Base-by-base conservation (phyloP, 768 basidiomycete species). In the Cystobasidium ongulense region DNA sequence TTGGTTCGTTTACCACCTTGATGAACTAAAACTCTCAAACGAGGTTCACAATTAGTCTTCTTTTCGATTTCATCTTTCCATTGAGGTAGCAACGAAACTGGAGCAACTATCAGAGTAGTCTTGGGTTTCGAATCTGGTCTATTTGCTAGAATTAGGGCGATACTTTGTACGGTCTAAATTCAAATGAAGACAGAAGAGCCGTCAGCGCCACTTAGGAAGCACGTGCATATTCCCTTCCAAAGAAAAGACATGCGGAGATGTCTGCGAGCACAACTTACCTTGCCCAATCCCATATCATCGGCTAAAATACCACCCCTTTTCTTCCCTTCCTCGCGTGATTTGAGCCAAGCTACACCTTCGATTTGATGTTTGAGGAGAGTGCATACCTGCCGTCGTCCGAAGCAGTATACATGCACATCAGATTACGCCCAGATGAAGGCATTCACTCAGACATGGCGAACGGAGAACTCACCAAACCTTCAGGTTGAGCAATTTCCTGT, bases 1-100 rank as follows among this genome's bases (percentile, higher is more conserved):
- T 86, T 87, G 1, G 90, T 86, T 29, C 95, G 85, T 35, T 78
- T 83, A 5, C 88, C 79, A 0, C 95, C 96, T 59, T 97, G 92
- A 80, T 98, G 93, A 65, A 90, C 87, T 17, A 88, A 81, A 1
- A 95, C 91, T 0, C 83, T 85, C 5, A 95, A 82, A 1, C 84
- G 84, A 1, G 84, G 83, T 0, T 87, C 87, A 83, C 89, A 87
- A 17, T 78, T 68, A 76, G 79, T 75, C 79, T 82, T 76, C 77
- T 88, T 90, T 65, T 85, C 80, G 57, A 92, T 87, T 80, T 99
- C 95, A 8, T 86, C 84, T 11, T 88, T 88, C 95, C 95, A 99
- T 81, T 99, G 96, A 15, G 86, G 85, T 67, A 96, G 87, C 15
- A 99, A 86, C 17, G 90, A 86, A 15, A 96, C 85, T 1, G 95